Percentiles rank a stretch among this genome's conserved stretches.
Conservation (phyloP, 495 filamentous ascomycete genomes). For the Neurospora intermedia region DNA sequence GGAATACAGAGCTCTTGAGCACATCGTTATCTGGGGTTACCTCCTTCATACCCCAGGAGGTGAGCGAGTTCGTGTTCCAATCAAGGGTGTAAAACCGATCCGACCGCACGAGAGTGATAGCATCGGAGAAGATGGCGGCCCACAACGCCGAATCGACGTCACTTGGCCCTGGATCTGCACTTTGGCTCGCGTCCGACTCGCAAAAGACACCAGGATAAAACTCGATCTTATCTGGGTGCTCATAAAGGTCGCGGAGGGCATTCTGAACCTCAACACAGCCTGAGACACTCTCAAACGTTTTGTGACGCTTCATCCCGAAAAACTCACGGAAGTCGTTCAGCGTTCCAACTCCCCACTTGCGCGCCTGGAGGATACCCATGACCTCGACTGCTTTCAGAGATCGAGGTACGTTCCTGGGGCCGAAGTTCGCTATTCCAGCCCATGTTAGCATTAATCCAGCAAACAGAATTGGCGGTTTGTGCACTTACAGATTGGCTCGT, state of each 20-base stretch:
- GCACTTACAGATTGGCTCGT: constrained; percentile 44
- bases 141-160: constrained; percentile 58
- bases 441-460: constrained; percentile 41
- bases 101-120: constrained; percentile 64
- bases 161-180: constrained; percentile 5
- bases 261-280: constrained; percentile 54
- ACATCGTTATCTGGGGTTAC: constrained; percentile 57
- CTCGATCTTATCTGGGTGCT: constrained; percentile 53
- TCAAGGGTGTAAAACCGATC: constrained; percentile 69
- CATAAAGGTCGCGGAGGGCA: constrained; percentile 61
- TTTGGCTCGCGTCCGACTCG: constrained; percentile 28
- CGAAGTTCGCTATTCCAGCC: constrained; percentile 42
- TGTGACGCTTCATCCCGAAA: constrained; percentile 55
- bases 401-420: constrained; percentile 58
- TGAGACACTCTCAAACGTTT: constrained; percentile 69
- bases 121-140: constrained; percentile 71
- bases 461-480: constrained; percentile 48
- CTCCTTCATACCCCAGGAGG: constrained; percentile 68
- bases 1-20: constrained; percentile 61
- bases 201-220: constrained; percentile 49
- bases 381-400: constrained; percentile 61
- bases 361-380: constrained; percentile 66
- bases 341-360: constrained; percentile 64
- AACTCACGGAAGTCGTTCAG: constrained; percentile 74
- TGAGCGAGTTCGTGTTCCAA: constrained; percentile 60